Evolutionary conservation across 345 rosid species (phyloP).

Genomic region (Ailanthus altissimus): DNA sequence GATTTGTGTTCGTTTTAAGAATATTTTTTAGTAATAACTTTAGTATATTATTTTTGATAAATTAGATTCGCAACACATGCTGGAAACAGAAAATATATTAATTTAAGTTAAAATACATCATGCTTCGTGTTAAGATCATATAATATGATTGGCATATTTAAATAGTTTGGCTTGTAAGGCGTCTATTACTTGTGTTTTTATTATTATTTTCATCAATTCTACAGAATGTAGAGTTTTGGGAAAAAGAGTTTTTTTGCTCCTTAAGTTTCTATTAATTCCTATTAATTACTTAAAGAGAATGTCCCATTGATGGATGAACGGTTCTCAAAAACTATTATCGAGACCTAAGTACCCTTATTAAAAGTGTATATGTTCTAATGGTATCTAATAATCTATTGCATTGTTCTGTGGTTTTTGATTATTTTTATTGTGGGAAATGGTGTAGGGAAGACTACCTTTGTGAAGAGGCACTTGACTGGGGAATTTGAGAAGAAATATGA

Average conservation of each 20-base stretch:
- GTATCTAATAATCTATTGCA: neutral
- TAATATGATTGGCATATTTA: neutral
- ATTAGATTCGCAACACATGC: neutral
- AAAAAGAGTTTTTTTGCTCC: too few species aligned
- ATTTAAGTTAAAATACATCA: neutral
- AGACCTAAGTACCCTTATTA: too few species aligned
- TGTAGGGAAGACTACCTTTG: constrained; percentile 89
- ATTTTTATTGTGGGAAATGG: neutral
- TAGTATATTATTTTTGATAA: neutral
- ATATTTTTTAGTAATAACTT: too few species aligned
- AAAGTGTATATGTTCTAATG: neutral
- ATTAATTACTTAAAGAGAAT: neutral
- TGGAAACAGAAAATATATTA: neutral
- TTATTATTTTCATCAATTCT: neutral
- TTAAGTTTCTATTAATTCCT: neutral
- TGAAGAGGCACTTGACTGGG: constrained; percentile 91
- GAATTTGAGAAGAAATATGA: constrained; percentile 97
- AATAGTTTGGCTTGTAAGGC: neutral
- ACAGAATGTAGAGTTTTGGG: too few species aligned
- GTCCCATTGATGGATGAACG: neutral
- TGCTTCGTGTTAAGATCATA: too few species aligned
- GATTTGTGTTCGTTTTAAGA: neutral
- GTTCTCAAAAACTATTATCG: neutral
- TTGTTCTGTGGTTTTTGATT: neutral
- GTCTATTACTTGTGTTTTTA: neutral